Evolutionary conservation across 768 basidiomycete species (phyloP), one percentile per base, ranked within the genome.

Genomic region (Lactifluus hygrophoroides): DNA sequence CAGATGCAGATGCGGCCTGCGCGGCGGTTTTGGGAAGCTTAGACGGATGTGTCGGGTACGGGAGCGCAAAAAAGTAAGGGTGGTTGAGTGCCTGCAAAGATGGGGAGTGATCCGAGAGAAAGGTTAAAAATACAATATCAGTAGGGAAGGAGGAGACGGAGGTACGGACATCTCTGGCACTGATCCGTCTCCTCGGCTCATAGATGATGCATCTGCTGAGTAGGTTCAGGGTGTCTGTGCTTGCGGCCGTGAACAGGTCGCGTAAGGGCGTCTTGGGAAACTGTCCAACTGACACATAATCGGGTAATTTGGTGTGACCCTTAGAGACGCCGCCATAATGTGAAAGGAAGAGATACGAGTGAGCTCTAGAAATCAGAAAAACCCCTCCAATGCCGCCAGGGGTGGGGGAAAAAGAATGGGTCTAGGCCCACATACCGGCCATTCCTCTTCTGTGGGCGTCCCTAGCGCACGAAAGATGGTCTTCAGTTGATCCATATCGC

Each of bases 401-500:
- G 1, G 38, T n/a, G 38, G 3, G n/a, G n/a, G 9, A 27, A 3
- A n/a, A 35, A 30, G 38, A 38, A 54, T 17, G 42, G 14, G 11
- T n/a, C n/a, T n/a, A n/a, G n/a, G n/a, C n/a, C n/a, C 17, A 73
- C 83, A 57, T 72, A 93, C 93, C 2, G 94, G 95, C 96, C 96
- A 99, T 23, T 97, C 95, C 51, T 92, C 87, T 69, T 98, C 96
- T 0, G 92, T 89, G 1, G 96, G 96, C 9, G 95, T 94, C 0
- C 96, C 96, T 25, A 99, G 78, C 0, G 95, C 96, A 46, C 88
- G 85, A 69, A 96, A 98, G 51, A 85, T 94, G 35, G 88, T 91
- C 70, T 94, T 94, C 32, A 99, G 73, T 68, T 99, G 96, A 71
- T 96, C 95, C 82, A 99, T 88, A 70, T 98, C 96, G 51, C 84